These are phyloP conservation scores for Clitopilus passeckerianus DNA, from an alignment of 768 basidiomycete species.

Conservation along the genomic window DNA sequence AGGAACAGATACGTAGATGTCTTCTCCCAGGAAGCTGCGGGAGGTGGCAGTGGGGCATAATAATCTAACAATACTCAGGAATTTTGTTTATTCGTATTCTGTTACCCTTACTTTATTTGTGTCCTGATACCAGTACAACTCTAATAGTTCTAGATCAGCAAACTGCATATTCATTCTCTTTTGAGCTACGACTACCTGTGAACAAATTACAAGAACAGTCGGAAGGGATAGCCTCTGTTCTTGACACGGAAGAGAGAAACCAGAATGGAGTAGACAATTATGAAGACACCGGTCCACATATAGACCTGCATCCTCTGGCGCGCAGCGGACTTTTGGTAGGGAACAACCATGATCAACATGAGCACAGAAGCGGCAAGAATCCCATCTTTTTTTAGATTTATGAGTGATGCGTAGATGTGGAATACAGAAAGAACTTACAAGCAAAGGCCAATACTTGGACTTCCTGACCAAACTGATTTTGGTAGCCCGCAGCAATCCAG, in stretches of 20 bases:
- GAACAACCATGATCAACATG: conserved; percentile 78
- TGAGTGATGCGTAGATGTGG: not conserved
- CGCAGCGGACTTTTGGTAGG: conserved; percentile 63
- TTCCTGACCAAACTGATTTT: conserved; percentile 91
- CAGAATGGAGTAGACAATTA: conserved; percentile 84
- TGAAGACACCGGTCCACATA: conserved; percentile 78
- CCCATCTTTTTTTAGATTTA: conserved; percentile 56
- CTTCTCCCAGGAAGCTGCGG: conserved; percentile 54
- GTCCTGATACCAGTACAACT: conserved; percentile 41
- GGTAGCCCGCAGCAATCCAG: conserved; percentile 88
- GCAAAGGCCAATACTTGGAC: conserved; percentile 80
- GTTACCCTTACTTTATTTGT: not conserved
- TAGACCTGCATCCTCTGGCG: conserved; percentile 87
- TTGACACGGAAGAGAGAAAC: conserved; percentile 87
- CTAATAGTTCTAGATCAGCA: conserved; percentile 44
- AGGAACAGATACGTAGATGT: conserved; percentile 89
- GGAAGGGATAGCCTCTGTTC: conserved; percentile 56
- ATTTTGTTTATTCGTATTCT: conserved; percentile 1
- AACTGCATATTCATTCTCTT: not conserved
- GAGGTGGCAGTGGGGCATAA: conserved; percentile 13
- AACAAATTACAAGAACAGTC: not conserved
- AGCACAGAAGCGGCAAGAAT: conserved; percentile 72
- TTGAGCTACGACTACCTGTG: not conserved
- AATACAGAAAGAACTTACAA: conserved; percentile 53
- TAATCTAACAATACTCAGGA: not conserved